Conservation (phyloP, 2,329 filamentous ascomycete genomes). For the Parascedosporium putredinis region DNA sequence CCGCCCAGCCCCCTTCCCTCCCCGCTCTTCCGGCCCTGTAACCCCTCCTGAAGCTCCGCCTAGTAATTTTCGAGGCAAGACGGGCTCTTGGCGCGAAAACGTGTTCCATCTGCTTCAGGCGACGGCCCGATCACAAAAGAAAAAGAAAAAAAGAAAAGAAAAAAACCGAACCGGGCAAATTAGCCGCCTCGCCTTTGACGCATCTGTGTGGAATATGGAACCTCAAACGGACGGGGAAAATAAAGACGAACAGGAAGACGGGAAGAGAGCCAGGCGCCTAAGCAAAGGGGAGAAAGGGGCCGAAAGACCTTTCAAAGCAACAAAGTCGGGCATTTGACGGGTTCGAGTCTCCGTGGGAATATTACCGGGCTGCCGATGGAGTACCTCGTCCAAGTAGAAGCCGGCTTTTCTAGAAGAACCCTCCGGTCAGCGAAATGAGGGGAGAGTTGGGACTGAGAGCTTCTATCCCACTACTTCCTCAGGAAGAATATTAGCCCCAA, state of each 20-base stretch:
- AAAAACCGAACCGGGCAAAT: neutral
- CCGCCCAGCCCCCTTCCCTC: neutral
- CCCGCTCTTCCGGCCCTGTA: neutral
- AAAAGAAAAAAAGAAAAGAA: neutral
- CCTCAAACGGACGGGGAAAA: neutral
- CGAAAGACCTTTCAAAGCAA: neutral
- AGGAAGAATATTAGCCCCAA: too few species aligned
- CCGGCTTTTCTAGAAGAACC: too few species aligned
- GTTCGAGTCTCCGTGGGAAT: neutral
- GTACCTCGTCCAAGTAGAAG: too few species aligned
- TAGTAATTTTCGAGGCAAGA: neutral
- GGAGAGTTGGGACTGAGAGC: too few species aligned
- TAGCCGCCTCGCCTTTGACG: conserved; percentile 1
- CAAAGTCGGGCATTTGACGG: neutral
- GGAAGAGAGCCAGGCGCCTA: too few species aligned
- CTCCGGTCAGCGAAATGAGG: too few species aligned
- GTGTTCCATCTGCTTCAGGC: conserved; percentile 1
- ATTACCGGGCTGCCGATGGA: neutral
- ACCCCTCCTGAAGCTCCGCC: neutral
- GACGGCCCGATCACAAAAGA: conserved; percentile 4
- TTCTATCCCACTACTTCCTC: too few species aligned
- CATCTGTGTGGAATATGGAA: neutral
- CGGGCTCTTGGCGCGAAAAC: neutral
- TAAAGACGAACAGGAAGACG: neutral
- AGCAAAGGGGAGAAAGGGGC: neutral